These are phyloP conservation scores for Incumbomyces delicatus DNA, from an alignment of 2,329 filamentous ascomycete genomes.

Conservation along the genomic window DNA sequence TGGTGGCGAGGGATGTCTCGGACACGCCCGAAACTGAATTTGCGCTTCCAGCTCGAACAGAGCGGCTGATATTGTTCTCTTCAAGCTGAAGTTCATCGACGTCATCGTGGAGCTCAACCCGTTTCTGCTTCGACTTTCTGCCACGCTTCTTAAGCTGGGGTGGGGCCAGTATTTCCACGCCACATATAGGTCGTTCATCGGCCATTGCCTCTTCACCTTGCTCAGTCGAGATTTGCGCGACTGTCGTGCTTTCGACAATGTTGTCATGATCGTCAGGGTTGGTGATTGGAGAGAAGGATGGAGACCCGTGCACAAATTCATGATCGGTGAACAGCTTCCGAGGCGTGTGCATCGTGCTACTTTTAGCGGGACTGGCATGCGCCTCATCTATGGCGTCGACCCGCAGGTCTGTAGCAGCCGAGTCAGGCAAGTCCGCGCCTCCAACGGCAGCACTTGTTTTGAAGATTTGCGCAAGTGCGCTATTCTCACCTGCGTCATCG, in stretches of 20 bases:
- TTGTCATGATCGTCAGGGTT: slow-evolving; percentile 1
- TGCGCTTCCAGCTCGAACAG: slow-evolving; percentile 13
- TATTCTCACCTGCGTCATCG: slow-evolving; percentile 2
- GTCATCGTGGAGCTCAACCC: neutral
- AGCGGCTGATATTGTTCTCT: slow-evolving; percentile 3
- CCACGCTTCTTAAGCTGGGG: slow-evolving; percentile 15
- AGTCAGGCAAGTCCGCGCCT: neutral
- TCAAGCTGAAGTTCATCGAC: slow-evolving; percentile 10
- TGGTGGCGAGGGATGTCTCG: slow-evolving; percentile 9
- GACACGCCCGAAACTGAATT: slow-evolving; percentile 16
- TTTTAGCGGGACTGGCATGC: neutral
- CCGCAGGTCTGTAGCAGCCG: neutral
- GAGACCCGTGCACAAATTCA: neutral
- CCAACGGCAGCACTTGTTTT: neutral
- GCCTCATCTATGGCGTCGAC: neutral
- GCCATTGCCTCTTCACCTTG: neutral
- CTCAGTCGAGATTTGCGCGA: neutral
- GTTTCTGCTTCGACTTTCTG: slow-evolving; percentile 10
- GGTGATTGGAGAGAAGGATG: slow-evolving; percentile 4
- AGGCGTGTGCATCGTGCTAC: neutral
- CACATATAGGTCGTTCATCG: neutral
- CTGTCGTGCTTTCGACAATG: neutral
- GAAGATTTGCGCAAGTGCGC: neutral
- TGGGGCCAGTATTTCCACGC: slow-evolving; percentile 1
- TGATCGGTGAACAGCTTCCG: neutral